These are phyloP conservation scores for Ophiostoma sp. DNA, from an alignment of 2,329 filamentous ascomycete genomes.

Conservation along the genomic window DNA sequence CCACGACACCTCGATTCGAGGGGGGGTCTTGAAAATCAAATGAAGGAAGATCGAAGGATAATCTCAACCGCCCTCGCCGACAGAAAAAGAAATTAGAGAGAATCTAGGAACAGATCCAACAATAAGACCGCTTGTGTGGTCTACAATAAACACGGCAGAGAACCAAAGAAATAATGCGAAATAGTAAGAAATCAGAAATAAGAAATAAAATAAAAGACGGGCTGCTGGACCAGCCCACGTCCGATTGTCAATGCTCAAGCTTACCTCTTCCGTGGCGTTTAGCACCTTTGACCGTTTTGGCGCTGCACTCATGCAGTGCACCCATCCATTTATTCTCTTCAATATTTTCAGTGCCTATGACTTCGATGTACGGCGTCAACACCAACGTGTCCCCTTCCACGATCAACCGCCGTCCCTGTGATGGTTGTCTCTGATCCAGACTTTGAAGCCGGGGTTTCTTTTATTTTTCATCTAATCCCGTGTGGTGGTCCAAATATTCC, in stretches of 20 bases:
- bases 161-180: background rate
- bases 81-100: slow-evolving; percentile 6
- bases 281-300: background rate
- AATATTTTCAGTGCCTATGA: background rate
- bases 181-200: background rate
- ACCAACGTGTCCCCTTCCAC: background rate
- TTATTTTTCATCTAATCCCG: background rate
- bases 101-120: background rate
- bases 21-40: background rate
- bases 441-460: background rate
- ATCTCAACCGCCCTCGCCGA: background rate
- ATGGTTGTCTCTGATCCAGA: background rate
- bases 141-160: background rate
- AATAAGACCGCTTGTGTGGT: background rate
- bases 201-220: background rate
- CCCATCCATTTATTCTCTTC: background rate
- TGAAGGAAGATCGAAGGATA: background rate
- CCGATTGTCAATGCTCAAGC: background rate
- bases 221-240: background rate
- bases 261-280: background rate
- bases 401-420: background rate
- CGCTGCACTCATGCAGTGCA: background rate
- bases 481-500: background rate
- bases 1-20: background rate
- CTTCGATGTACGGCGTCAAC: background rate